These are phyloP conservation scores for Prunus davidiana DNA, from an alignment of 306 rosid species.

Conservation along the genomic window DNA sequence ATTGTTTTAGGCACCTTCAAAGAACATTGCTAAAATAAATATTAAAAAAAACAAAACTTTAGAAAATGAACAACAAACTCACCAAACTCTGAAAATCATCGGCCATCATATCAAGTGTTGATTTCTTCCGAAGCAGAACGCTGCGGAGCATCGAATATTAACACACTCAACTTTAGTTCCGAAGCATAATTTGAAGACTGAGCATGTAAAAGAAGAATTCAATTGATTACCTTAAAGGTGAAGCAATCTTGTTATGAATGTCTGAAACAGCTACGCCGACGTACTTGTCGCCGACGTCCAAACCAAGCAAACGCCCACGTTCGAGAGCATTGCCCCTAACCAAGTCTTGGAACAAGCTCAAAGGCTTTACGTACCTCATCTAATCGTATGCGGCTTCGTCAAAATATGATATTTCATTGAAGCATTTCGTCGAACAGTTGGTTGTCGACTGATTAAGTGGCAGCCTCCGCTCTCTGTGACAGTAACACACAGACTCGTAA, in stretches of 20 bases:
- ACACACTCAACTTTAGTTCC: not conserved
- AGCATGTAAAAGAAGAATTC: not conserved
- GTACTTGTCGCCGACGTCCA: slow-evolving; percentile 83
- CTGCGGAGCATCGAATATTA: slow-evolving; percentile 32
- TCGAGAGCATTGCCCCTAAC: slow-evolving; percentile 19
- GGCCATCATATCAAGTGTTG: slow-evolving; percentile 49
- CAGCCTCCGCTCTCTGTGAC: not conserved
- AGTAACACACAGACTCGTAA: not conserved
- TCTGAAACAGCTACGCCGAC: slow-evolving; percentile 81
- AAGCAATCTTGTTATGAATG: slow-evolving; percentile 53
- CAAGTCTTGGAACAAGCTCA: slow-evolving; percentile 53
- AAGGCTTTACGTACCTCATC: slow-evolving; percentile 61
- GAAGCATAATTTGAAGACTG: not conserved
- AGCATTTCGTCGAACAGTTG: slow-evolving; percentile 16
- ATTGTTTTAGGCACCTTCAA: not conserved
- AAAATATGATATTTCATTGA: not conserved
- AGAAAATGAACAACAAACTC: slow-evolving; percentile 16
- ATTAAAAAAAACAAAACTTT: not conserved
- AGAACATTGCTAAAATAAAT: not conserved
- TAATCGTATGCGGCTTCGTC: not conserved
- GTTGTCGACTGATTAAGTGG: not conserved
- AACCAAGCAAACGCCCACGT: slow-evolving; percentile 63
- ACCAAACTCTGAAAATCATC: slow-evolving; percentile 63
- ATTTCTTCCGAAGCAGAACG: slow-evolving; percentile 68
- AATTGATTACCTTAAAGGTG: slow-evolving; percentile 53